Conservation (phyloP, 2,329 filamentous ascomycete genomes). For the Colletotrichum lini region DNA sequence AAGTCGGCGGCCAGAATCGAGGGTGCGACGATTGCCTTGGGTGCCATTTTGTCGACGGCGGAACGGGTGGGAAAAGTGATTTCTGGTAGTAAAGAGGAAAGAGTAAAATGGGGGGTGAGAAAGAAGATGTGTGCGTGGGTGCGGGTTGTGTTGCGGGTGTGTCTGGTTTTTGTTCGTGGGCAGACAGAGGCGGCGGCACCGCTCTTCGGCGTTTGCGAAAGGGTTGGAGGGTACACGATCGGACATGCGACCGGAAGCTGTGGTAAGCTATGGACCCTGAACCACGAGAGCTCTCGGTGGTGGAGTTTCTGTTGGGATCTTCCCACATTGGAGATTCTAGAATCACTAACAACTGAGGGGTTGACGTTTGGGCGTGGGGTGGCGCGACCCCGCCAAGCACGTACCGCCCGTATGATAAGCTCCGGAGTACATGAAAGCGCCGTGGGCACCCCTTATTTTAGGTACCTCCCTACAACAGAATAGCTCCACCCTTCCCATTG, state of each 20-base stretch:
- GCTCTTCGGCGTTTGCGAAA: slow-evolving; percentile 27
- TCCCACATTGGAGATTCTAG: slow-evolving; percentile 41
- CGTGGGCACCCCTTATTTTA: slow-evolving; percentile 5
- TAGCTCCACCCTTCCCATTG: slow-evolving; percentile 36
- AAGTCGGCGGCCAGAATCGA: slow-evolving; percentile 99
- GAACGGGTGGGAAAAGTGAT: slow-evolving; percentile 6
- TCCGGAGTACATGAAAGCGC: slow-evolving; percentile 34
- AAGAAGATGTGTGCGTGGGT: slow-evolving; percentile 27
- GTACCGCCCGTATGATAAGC: slow-evolving; percentile 38
- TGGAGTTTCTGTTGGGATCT: slow-evolving; percentile 34
- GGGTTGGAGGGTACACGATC: slow-evolving; percentile 31
- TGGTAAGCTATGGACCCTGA: slow-evolving; percentile 43
- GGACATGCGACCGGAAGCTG: slow-evolving; percentile 41
- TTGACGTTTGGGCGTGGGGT: slow-evolving; percentile 27
- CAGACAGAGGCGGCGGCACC: slow-evolving; percentile 3
- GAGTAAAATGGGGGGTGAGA: neutral
- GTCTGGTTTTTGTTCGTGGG: slow-evolving; percentile 27
- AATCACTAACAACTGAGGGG: slow-evolving; percentile 41
- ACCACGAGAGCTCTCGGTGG: slow-evolving; percentile 36
- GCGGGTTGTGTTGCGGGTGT: slow-evolving; percentile 31
- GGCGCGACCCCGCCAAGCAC: slow-evolving; percentile 26
- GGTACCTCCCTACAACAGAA: slow-evolving; percentile 18
- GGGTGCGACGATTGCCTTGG: slow-evolving; percentile 93
- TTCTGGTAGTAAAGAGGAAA: neutral
- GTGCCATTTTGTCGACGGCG: slow-evolving; percentile 75